Conservation (phyloP, 495 filamentous ascomycete species). For the Haplographium delicatum region DNA sequence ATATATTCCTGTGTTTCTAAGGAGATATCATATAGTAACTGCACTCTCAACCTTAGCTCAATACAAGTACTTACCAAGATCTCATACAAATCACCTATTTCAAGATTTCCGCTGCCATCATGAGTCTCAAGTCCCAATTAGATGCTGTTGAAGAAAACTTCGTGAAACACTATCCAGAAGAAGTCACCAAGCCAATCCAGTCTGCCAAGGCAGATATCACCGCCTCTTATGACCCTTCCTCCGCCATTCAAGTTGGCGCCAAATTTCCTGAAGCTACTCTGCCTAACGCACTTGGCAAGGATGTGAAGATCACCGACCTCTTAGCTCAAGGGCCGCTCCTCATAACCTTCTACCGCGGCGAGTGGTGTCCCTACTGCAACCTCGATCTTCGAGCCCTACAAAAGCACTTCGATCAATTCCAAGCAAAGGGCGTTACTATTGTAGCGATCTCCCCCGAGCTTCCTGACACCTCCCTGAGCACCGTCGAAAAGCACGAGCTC, state of each 20-base stretch:
- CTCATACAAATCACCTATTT: too few species aligned
- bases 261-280: conserved; percentile 29
- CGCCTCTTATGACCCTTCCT: conserved; percentile 21
- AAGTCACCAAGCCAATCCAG: conserved; percentile 30
- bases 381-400: conserved; percentile 29
- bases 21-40: too few species aligned
- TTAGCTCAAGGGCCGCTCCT: conserved; percentile 34
- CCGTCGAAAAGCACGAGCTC: conserved; percentile 30
- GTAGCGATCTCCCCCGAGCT: conserved; percentile 38
- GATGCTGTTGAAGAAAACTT: conserved; percentile 5
- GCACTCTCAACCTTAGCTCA: too few species aligned
- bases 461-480: conserved; percentile 28
- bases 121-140: conserved; percentile 12
- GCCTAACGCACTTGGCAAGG: conserved; percentile 27
- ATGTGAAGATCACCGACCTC: conserved; percentile 26
- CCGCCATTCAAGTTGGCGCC: conserved; percentile 30
- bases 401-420: conserved; percentile 26
- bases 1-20: too few species aligned
- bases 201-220: conserved; percentile 13
- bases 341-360: conserved; percentile 39
- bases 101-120: too few species aligned
- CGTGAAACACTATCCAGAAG: conserved; percentile 17
- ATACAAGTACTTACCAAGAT: too few species aligned
- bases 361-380: conserved; percentile 43
- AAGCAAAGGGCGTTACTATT: conserved; percentile 32